A percentile compares a stretch with the other conserved stretches of the same genome.
These are phyloP conservation scores for Neurospora sp. DNA, from an alignment of 495 filamentous ascomycete species.

Conservation along the genomic window DNA sequence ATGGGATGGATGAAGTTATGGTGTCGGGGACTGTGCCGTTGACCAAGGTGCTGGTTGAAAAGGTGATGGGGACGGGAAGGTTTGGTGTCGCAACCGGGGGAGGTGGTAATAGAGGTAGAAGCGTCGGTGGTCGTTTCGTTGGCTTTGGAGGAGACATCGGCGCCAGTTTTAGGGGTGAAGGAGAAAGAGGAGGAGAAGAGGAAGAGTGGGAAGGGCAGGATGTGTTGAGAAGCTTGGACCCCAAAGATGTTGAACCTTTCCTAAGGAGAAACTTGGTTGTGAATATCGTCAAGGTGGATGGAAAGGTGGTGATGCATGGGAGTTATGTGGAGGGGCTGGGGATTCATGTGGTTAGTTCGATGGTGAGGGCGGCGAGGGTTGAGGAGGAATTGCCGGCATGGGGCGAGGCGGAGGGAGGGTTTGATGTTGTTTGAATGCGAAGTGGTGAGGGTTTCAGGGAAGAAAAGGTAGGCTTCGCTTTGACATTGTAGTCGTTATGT, in stretches of 20 bases:
- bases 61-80: conserved; percentile 11
- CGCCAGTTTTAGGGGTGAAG: neutral
- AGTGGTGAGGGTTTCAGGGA: neutral
- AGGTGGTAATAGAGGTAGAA: no score
- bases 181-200: neutral
- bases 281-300: conserved; percentile 21
- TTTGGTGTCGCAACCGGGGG: neutral
- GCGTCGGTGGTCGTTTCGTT: neutral
- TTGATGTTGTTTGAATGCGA: conserved; percentile 10
- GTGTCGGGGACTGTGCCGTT: conserved; percentile 48
- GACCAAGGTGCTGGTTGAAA: conserved; percentile 39
- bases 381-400: conserved; percentile 34
- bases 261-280: conserved; percentile 34
- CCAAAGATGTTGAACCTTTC: conserved; percentile 31
- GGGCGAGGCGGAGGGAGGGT: conserved; percentile 22
- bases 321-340: conserved; percentile 20
- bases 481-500: neutral
- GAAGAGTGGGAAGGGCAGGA: conserved; percentile 3
- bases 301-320: conserved; percentile 15
- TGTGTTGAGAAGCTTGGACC: conserved; percentile 30
- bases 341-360: conserved; percentile 32
- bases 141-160: neutral
- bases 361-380: conserved; percentile 24
- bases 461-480: no score
- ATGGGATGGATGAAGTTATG: conserved; percentile 6